phyloP scores from a whole-genome alignment of 441 rosid species.

The Gossypium laxum region DNA sequence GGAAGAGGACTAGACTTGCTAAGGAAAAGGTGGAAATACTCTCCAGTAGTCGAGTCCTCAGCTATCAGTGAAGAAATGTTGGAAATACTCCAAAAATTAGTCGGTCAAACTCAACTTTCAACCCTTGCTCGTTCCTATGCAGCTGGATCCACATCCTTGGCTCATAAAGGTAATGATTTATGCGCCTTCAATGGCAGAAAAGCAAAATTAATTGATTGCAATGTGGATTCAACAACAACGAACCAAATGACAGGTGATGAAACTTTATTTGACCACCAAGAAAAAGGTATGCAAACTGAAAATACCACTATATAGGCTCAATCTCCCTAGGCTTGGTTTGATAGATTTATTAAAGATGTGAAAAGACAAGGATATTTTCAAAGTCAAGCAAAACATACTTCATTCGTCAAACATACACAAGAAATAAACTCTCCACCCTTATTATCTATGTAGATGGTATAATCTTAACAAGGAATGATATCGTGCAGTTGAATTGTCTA shows the following conservation, averaged over 20 bases:
- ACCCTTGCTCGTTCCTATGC: background rate
- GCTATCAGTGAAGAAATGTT: background rate
- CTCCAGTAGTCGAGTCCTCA: background rate
- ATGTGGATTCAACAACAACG: background rate
- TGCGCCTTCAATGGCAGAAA: background rate
- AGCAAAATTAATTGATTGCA: background rate
- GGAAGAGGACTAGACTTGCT: background rate
- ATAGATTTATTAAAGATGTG: background rate
- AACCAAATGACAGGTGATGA: background rate
- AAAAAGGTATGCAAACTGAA: background rate
- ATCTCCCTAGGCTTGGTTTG: background rate
- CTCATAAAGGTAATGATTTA: background rate
- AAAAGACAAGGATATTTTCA: background rate
- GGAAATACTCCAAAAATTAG: background rate
- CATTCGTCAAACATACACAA: background rate
- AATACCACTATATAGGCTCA: background rate
- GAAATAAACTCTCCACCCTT: background rate
- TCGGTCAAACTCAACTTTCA: background rate
- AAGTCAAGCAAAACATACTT: background rate
- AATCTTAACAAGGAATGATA: background rate
- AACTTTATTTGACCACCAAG: background rate
- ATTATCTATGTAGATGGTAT: background rate
- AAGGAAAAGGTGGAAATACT: background rate
- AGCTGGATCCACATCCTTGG: background rate
- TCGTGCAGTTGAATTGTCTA: background rate